Percentiles rank a stretch among this genome's conserved stretches.
Evolutionary conservation across 2,329 filamentous ascomycete genomes (phyloP).

Genomic region (Ceratocystis huliohia): DNA sequence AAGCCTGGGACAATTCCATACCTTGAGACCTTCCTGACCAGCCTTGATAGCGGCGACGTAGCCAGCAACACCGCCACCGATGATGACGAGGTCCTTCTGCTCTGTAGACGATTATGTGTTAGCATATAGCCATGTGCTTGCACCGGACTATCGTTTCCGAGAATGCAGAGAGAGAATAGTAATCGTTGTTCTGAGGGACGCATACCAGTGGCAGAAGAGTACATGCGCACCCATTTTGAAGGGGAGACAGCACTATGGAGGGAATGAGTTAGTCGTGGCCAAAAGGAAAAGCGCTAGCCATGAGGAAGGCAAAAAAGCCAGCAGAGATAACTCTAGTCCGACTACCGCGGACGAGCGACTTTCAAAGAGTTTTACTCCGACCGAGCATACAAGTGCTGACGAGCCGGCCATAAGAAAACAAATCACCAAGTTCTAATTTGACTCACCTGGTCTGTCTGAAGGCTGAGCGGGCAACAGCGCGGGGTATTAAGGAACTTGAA

Average conservation of each 20-base stretch:
- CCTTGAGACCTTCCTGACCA: slow-evolving; percentile 92
- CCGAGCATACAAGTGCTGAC: background rate
- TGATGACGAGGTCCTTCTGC: slow-evolving; percentile 94
- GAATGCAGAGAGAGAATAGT: background rate
- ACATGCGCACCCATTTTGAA: slow-evolving; percentile 44
- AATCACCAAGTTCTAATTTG: slow-evolving; percentile 10
- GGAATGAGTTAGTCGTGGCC: slow-evolving; percentile 10
- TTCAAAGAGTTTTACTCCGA: background rate
- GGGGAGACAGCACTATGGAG: slow-evolving; percentile 4
- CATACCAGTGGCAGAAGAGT: slow-evolving; percentile 46
- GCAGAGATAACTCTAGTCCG: background rate
- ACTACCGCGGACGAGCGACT: background rate
- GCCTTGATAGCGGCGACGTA: slow-evolving; percentile 99
- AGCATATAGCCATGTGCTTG: slow-evolving; percentile 28
- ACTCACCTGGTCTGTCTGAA: slow-evolving; percentile 39
- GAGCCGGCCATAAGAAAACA: background rate
- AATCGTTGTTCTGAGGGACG: slow-evolving; percentile 22
- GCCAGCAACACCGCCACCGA: slow-evolving; percentile 93
- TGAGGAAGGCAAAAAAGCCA: background rate
- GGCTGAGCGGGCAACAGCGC: slow-evolving; percentile 44
- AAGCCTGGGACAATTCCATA: slow-evolving; percentile 30
- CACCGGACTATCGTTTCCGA: background rate
- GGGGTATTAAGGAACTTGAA: slow-evolving; percentile 47
- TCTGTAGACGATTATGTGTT: slow-evolving; percentile 37
- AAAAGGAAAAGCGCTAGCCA: background rate